Evolutionary conservation across 164 flowering plant species (phyloP).

Genomic region (Vitis rotundifolia): DNA sequence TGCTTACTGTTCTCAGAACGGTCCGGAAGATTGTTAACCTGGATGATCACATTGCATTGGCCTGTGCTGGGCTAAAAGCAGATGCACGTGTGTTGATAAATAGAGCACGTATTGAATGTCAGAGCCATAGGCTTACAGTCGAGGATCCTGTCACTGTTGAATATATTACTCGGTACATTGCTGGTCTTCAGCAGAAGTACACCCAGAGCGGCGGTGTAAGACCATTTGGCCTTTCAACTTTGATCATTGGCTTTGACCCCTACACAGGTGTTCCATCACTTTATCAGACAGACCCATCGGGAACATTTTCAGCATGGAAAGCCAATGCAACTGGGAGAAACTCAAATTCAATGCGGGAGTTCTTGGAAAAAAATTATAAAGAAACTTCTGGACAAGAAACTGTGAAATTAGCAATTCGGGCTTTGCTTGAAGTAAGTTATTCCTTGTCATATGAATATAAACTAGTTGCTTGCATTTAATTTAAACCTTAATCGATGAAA

Average conservation of each 20-base stretch:
- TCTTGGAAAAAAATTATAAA: constrained; percentile 89
- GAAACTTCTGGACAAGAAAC: constrained; percentile 98
- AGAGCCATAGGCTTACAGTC: constrained; percentile 91
- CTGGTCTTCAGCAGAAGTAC: constrained; percentile 97
- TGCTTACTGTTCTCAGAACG: constrained; percentile 46
- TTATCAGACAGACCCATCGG: constrained; percentile 98
- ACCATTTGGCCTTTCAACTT: constrained; percentile 95
- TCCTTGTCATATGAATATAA: not conserved
- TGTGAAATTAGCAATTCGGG: constrained; percentile 87
- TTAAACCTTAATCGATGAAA: too few relatives aligned
- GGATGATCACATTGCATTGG: constrained; percentile 91
- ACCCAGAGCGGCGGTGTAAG: constrained; percentile 99
- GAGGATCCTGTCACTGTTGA: constrained; percentile 99
- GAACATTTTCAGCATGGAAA: constrained; percentile 98
- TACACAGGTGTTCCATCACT: constrained; percentile 80
- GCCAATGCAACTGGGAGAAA: constrained; percentile 97
- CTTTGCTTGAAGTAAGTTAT: constrained; percentile 82
- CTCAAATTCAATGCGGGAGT: constrained; percentile 91
- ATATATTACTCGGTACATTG: constrained; percentile 93
- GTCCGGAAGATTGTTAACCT: constrained; percentile 88
- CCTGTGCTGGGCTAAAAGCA: constrained; percentile 99
- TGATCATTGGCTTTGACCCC: constrained; percentile 96
- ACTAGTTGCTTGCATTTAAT: too few relatives aligned
- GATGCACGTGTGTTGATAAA: constrained; percentile 94
- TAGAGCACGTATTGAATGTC: constrained; percentile 90